Conservation (phyloP, 1,284 basidiomycete genomes). For the Ustilago crameri region DNA sequence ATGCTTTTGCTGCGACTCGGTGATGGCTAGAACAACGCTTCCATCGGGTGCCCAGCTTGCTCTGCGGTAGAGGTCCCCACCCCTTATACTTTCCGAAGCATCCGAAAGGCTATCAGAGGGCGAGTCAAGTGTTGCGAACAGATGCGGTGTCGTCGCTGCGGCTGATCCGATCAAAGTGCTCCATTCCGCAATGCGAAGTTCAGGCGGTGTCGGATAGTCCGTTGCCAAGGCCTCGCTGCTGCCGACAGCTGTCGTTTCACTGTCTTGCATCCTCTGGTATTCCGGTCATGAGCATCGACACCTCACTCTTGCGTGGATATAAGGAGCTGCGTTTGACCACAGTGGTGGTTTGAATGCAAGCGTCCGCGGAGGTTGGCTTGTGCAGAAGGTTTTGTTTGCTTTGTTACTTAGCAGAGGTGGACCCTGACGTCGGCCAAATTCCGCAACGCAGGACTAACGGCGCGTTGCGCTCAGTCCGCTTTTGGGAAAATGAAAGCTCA, state of each 20-base stretch:
- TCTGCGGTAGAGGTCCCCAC: slow-evolving; percentile 35
- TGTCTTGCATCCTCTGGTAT: slow-evolving; percentile 8
- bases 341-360: background rate
- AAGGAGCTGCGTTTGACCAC: background rate
- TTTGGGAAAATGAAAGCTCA: slow-evolving; percentile 8
- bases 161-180: background rate
- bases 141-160: slow-evolving; percentile 2
- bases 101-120: too few relatives aligned
- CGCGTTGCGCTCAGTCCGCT: slow-evolving; percentile 25
- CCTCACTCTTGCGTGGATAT: background rate
- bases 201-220: slow-evolving; percentile 32
- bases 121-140: slow-evolving; percentile 1
- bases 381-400: background rate
- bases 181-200: slow-evolving; percentile 20
- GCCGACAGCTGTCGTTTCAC: slow-evolving; percentile 3
- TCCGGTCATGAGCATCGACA: background rate
- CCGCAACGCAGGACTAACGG: slow-evolving; percentile 4
- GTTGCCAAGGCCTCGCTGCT: slow-evolving; percentile 1
- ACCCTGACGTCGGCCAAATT: slow-evolving; percentile 34
- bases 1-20: slow-evolving; percentile 49
- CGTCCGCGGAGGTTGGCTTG: background rate
- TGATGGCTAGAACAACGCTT: slow-evolving; percentile 40
- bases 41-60: slow-evolving; percentile 54
- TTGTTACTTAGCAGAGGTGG: slow-evolving; percentile 14
- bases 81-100: too few relatives aligned